Evolutionary conservation across 176 grass and related monocot species (phyloP).

Genomic region (Microstegium vimineum): DNA sequence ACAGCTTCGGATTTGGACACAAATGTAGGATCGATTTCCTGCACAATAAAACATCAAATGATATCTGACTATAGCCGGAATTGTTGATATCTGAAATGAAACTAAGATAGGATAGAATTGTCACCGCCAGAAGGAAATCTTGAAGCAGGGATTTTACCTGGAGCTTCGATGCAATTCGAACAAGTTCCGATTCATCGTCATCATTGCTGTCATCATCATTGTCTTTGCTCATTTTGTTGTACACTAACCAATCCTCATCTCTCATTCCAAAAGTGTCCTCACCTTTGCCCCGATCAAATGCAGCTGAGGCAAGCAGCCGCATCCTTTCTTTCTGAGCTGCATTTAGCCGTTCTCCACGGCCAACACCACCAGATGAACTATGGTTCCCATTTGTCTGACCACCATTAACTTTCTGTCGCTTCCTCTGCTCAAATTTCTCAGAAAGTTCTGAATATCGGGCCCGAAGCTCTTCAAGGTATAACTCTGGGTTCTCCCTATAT

Average conservation of each 20-base stretch:
- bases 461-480: slow-evolving; percentile 86
- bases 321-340: slow-evolving; percentile 95
- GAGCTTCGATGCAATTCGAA: slow-evolving; percentile 61
- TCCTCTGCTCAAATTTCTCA: slow-evolving; percentile 83
- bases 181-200: slow-evolving; percentile 80
- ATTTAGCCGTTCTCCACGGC: slow-evolving; percentile 88
- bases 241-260: slow-evolving; percentile 98
- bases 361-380: slow-evolving; percentile 64
- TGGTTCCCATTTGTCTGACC: slow-evolving; percentile 58
- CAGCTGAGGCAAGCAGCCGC: slow-evolving; percentile 78
- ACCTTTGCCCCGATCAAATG: slow-evolving; percentile 92
- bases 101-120: slow-evolving; percentile 15
- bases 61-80: not conserved
- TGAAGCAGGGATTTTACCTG: slow-evolving; percentile 44
- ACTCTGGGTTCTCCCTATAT: slow-evolving; percentile 84
- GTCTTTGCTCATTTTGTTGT: slow-evolving; percentile 95
- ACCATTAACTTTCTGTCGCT: slow-evolving; percentile 79
- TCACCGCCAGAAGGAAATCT: not conserved
- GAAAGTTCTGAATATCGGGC: slow-evolving; percentile 62
- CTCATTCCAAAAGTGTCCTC: slow-evolving; percentile 92
- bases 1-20: slow-evolving; percentile 48
- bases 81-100: not conserved
- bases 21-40: slow-evolving; percentile 92
- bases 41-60: slow-evolving; percentile 1
- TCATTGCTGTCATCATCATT: slow-evolving; percentile 75